A percentile compares a stretch with the other conserved stretches of the same genome.
phyloP scores from a whole-genome alignment of 2,329 filamentous ascomycete genomes.

The Trichoderma sp. region DNA sequence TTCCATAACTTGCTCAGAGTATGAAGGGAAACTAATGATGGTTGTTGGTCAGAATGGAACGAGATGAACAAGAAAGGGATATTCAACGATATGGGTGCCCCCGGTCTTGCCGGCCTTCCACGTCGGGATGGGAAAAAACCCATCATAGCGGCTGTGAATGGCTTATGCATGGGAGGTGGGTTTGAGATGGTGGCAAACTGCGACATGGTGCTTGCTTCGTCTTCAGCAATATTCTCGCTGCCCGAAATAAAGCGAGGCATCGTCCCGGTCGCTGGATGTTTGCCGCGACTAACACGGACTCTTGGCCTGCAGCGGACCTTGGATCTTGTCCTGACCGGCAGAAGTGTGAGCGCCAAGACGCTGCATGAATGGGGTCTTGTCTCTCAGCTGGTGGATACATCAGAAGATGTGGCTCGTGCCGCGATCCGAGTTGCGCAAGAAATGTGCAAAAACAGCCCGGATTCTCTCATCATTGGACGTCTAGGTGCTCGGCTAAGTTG shows the following conservation, averaged over 20 bases:
- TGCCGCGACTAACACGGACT: conserved; percentile 51
- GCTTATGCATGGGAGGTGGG: conserved; percentile 57
- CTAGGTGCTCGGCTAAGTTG: background rate
- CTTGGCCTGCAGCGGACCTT: conserved; percentile 48
- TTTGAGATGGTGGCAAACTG: conserved; percentile 56
- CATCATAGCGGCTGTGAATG: conserved; percentile 61
- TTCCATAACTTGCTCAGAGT: background rate
- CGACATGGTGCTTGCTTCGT: conserved; percentile 55
- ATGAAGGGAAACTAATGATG: conserved; percentile 39
- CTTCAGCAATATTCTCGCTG: conserved; percentile 52
- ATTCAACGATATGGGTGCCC: conserved; percentile 31
- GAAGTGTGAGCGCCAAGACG: conserved; percentile 46
- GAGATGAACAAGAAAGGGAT: conserved; percentile 28
- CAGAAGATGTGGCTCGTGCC: conserved; percentile 36
- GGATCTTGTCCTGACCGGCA: conserved; percentile 52
- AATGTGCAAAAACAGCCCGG: conserved; percentile 34
- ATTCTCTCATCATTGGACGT: background rate
- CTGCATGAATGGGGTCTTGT: background rate
- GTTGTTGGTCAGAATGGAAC: background rate
- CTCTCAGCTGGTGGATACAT: conserved; percentile 31
- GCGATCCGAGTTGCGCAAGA: conserved; percentile 39
- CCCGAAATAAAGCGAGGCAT: conserved; percentile 59
- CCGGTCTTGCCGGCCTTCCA: conserved; percentile 52
- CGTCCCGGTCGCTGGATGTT: conserved; percentile 53
- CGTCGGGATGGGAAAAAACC: conserved; percentile 60